phyloP scores from a whole-genome alignment of 148 eudicot species.

The Heliosperma pusillum region DNA sequence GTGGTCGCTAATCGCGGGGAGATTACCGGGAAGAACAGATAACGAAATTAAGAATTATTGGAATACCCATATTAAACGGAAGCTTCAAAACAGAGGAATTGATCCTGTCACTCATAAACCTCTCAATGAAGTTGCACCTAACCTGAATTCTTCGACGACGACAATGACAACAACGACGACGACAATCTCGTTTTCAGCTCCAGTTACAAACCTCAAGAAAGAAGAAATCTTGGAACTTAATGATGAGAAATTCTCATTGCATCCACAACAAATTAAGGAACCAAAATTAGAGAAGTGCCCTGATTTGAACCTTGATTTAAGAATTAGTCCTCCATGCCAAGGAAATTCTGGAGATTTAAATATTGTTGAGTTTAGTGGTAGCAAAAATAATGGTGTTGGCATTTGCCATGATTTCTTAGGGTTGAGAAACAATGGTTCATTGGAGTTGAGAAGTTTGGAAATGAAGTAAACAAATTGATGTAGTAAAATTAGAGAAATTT shows the following conservation, averaged over 20 bases:
- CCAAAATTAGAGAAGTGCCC: constrained; percentile 44
- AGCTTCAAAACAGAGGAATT: constrained; percentile 78
- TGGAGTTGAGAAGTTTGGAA: constrained; percentile 78
- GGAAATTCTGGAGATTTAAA: constrained; percentile 30
- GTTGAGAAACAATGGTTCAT: constrained; percentile 47
- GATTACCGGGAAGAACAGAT: constrained; percentile 89
- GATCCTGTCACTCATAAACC: constrained; percentile 78
- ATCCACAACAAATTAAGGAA: constrained; percentile 21
- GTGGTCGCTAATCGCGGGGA: constrained; percentile 94
- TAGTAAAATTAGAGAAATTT: not conserved
- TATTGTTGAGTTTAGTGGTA: constrained; percentile 23
- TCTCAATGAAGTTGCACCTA: constrained; percentile 36
- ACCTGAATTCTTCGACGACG: constrained; percentile 20
- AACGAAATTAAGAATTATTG: constrained; percentile 92
- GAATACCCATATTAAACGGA: constrained; percentile 89
- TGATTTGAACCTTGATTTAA: constrained; percentile 77
- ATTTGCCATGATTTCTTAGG: constrained; percentile 72
- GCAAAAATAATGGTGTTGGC: constrained; percentile 30
- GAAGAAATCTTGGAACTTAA: constrained; percentile 21
- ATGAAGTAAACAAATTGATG: constrained; percentile 44
- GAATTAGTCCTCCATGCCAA: constrained; percentile 77
- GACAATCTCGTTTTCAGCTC: constrained; percentile 54
- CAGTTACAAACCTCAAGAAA: constrained; percentile 24
- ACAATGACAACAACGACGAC: constrained; percentile 23
- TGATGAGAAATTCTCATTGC: constrained; percentile 14